These are phyloP conservation scores for Clonostachys solani DNA, from an alignment of 2,329 filamentous ascomycete species.

Conservation along the genomic window DNA sequence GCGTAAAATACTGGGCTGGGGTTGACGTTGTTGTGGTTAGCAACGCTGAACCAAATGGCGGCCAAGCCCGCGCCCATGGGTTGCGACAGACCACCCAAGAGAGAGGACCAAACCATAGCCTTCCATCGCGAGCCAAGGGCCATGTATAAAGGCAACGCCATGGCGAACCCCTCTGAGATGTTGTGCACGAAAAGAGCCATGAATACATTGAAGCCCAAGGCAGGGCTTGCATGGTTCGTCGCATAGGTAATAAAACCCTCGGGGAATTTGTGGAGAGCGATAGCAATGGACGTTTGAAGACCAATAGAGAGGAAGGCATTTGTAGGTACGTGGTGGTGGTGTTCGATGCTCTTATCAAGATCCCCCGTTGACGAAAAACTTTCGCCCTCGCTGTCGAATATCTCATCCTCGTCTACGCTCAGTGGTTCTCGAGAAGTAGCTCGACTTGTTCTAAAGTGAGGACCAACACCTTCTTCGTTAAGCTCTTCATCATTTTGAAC, in stretches of 20 bases:
- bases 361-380: constrained; percentile 8
- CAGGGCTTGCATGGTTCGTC: constrained; percentile 91
- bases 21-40: constrained; percentile 40
- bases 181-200: constrained; percentile 97
- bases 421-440: constrained; percentile 32
- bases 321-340: constrained; percentile 92
- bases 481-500: constrained; percentile 11
- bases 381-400: constrained; percentile 1
- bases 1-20: constrained; percentile 64
- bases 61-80: constrained; percentile 82
- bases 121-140: constrained; percentile 75
- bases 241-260: constrained; percentile 88
- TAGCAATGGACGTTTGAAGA: constrained; percentile 92
- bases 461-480: constrained; percentile 17
- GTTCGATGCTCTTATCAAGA: constrained; percentile 47
- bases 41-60: constrained; percentile 78
- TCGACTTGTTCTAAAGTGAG: constrained; percentile 26
- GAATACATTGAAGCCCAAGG: constrained; percentile 86
- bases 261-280: constrained; percentile 93
- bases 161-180: constrained; percentile 93
- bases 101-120: constrained; percentile 79
- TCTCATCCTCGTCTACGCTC: constrained; percentile 7
- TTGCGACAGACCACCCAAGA: constrained; percentile 83
- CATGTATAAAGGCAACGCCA: constrained; percentile 89
- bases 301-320: constrained; percentile 94